Evolutionary conservation across 1,284 basidiomycete genomes (phyloP), one percentile per base, ranked within the genome.

Genomic region (Leccinum griseonigrum): DNA sequence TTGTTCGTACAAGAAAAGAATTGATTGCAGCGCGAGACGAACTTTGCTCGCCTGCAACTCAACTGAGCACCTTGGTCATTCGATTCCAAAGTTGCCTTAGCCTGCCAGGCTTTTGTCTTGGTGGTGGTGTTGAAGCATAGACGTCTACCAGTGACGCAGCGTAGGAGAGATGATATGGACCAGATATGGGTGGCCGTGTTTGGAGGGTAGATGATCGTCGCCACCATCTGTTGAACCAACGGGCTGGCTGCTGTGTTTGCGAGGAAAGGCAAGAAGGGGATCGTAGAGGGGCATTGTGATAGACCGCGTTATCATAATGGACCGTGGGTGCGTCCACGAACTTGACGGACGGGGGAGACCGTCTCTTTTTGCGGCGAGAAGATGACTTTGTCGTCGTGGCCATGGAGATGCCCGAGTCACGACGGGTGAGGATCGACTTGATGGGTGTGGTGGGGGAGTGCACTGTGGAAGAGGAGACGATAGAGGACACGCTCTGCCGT

Each of bases 291-390:
- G 64, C 58, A 59, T 69, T 60, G n/a, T 48, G 60, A 56, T 70
- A 71, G 16, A 65, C 32, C 38, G 67, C 71, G 40, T 74, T 63
- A 48, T 74, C 73, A 63, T 74, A 74, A 60, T 77, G 71, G 8
- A 76, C 66, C 13, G 74, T 80, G 10, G 79, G 79, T 40, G 72
- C 67, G 62, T 79, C 77, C 32, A 79, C 74, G 64, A 80, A 80
- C 66, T 81, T 80, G 26, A 80, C 80, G 18, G 79, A 81, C 1
- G 77, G 69, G 9, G 78, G 67, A 6, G 75, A 73, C 9, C 74
- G 75, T 43, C 64, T 74, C 63, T 68, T 76, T 59, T 67, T 71
- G 11, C 75, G 66, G 43, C 69, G 63, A 16, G 64, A 56, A 48
- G 43, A 22, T 29, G 64, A 66, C 52, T 58, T 61, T 36, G 77